Evolutionary conservation across 177 flowering plant genomes (phyloP).

Genomic region (Telopea speciosissima): DNA sequence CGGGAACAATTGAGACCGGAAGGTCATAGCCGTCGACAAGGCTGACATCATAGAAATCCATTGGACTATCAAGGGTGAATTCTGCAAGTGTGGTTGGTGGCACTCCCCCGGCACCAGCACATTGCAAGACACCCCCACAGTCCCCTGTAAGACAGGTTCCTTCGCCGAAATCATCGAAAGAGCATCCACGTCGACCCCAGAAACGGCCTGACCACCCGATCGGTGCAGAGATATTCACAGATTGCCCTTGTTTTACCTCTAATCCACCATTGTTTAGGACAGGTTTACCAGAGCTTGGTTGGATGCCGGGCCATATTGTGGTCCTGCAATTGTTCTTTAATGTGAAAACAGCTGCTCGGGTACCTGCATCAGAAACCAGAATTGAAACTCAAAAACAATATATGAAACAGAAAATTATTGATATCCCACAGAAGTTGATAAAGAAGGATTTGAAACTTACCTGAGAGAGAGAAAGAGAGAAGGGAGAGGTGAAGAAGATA

Average conservation of each 20-base stretch:
- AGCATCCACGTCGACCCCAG: conserved; percentile 25
- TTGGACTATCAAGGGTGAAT: conserved; percentile 22
- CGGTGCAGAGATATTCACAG: conserved; percentile 8
- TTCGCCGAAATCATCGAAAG: conserved; percentile 20
- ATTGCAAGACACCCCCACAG: conserved; percentile 21
- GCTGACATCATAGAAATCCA: conserved; percentile 34
- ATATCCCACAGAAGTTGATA: background rate
- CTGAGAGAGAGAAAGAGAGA: background rate
- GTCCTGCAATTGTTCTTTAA: conserved; percentile 19
- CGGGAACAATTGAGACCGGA: conserved; percentile 24
- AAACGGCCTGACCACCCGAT: conserved; percentile 30
- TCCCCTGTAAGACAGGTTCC: conserved; percentile 26
- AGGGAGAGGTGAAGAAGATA: background rate
- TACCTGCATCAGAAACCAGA: conserved; percentile 11
- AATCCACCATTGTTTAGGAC: conserved; percentile 21
- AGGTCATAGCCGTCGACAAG: conserved; percentile 38
- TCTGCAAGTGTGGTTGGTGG: conserved; percentile 32
- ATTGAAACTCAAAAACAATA: background rate
- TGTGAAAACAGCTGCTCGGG: conserved; percentile 18
- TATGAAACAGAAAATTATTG: background rate
- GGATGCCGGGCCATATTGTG: conserved; percentile 28
- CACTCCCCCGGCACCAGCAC: conserved; percentile 26
- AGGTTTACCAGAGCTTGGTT: conserved; percentile 20
- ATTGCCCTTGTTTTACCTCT: conserved; percentile 11
- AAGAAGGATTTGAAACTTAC: background rate